Evolutionary conservation across 2,329 filamentous ascomycete species (phyloP).

Genomic region (Microascus cirrosus): DNA sequence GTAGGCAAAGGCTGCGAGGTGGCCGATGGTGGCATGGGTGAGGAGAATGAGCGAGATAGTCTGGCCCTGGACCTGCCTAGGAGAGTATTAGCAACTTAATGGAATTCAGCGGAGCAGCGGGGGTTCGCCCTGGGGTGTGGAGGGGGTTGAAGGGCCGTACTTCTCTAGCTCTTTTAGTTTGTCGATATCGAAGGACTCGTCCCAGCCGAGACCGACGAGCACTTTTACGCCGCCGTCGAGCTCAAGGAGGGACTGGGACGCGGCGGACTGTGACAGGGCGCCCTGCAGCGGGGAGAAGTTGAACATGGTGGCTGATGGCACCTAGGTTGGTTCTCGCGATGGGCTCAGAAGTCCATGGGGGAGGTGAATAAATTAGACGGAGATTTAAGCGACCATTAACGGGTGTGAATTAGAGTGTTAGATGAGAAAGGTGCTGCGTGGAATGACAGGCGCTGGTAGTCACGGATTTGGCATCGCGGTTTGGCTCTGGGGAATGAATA

Average conservation of each 20-base stretch:
- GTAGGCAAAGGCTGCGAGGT: conserved; percentile 88
- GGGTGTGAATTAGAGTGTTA: not conserved
- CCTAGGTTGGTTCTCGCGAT: not conserved
- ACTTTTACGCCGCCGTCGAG: conserved; percentile 95
- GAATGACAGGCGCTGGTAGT: not conserved
- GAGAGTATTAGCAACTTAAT: conserved; percentile 4
- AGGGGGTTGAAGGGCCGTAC: conserved; percentile 44
- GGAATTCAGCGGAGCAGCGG: not conserved
- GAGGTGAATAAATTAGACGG: not conserved
- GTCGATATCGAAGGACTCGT: conserved; percentile 74
- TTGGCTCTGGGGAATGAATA: not conserved
- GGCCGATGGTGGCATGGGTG: conserved; percentile 84
- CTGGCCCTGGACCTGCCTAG: conserved; percentile 70
- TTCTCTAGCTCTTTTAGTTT: conserved; percentile 84
- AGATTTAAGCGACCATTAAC: not conserved
- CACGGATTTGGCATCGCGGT: not conserved
- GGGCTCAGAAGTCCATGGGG: not conserved
- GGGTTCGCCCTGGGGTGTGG: no score
- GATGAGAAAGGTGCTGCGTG: not conserved
- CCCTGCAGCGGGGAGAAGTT: conserved; percentile 88
- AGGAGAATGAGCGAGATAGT: conserved; percentile 76
- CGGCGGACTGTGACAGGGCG: conserved; percentile 74
- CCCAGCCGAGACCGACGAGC: conserved; percentile 91
- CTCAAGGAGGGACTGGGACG: conserved; percentile 91
- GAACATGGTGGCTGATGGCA: conserved; percentile 57